A percentile compares a stretch with the other conserved stretches of the same genome.
phyloP scores from a whole-genome alignment of 2,329 filamentous ascomycete genomes.

The Fusarium udum region DNA sequence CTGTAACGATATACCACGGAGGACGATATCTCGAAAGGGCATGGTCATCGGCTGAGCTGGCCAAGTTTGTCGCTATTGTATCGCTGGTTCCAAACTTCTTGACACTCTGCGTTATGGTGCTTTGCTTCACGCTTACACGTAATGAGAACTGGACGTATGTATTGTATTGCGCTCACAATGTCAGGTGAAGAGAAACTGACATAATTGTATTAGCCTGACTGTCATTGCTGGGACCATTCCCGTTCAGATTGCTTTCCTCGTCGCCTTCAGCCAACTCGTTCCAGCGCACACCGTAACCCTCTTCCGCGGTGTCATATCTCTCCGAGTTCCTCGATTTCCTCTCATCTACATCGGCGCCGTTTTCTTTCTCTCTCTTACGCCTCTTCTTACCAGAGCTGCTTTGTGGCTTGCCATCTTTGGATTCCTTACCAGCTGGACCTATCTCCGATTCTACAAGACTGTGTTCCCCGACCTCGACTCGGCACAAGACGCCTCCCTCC shows the following conservation, averaged over 20 bases:
- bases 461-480: conserved; percentile 75
- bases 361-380: conserved; percentile 69
- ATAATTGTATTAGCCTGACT: conserved; percentile 65
- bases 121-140: conserved; percentile 76
- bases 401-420: conserved; percentile 82
- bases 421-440: conserved; percentile 90
- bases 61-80: conserved; percentile 84
- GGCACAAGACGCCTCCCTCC: conserved; percentile 69
- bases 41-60: conserved; percentile 92
- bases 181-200: conserved; percentile 1
- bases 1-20: conserved; percentile 85
- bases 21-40: conserved; percentile 95
- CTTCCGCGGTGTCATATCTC: conserved; percentile 86
- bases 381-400: conserved; percentile 73
- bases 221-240: conserved; percentile 89
- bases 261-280: conserved; percentile 96
- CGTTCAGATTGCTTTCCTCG: conserved; percentile 91
- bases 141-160: conserved; percentile 76
- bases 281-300: conserved; percentile 97
- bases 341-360: conserved; percentile 80
- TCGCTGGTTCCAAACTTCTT: conserved; percentile 83
- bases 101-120: conserved; percentile 76
- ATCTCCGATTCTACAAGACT: conserved; percentile 92
- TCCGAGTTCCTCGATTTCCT: conserved; percentile 79
- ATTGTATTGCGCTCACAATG: neutral